These are phyloP conservation scores for Neonectria sp. DNA, from an alignment of 2,329 filamentous ascomycete genomes.

Conservation along the genomic window DNA sequence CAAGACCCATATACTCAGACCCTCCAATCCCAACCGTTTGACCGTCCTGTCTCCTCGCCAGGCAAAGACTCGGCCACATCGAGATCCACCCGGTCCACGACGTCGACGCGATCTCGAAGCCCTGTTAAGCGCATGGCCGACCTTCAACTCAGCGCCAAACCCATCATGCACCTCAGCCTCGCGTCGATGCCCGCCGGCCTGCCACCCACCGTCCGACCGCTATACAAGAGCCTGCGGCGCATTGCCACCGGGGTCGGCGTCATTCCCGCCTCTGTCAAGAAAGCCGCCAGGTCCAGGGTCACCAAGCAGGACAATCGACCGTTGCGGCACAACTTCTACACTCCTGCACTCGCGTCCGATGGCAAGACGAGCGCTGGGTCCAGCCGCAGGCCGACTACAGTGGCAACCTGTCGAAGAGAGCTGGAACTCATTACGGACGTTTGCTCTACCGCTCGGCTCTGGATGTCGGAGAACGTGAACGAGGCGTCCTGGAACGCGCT, in stretches of 20 bases:
- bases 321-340: conserved; percentile 8
- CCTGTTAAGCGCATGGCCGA: conserved; percentile 19
- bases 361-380: no score
- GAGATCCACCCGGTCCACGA: background rate
- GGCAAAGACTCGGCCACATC: conserved; percentile 1
- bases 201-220: background rate
- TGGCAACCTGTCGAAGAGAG: background rate
- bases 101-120: conserved; percentile 4
- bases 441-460: background rate
- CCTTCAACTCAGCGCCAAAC: conserved; percentile 7
- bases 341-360: background rate
- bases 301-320: background rate
- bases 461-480: conserved; percentile 4
- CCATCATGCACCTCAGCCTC: conserved; percentile 1
- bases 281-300: background rate
- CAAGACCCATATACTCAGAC: background rate
- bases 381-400: background rate
- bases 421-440: background rate
- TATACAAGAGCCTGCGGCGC: conserved; percentile 1
- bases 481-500: conserved; percentile 2
- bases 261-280: background rate
- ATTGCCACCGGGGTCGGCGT: background rate
- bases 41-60: background rate
- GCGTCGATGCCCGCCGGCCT: background rate
- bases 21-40: background rate